Evolutionary conservation across 202 grass and related monocot genomes (phyloP).

Genomic region (Hordeum pubiflorum): DNA sequence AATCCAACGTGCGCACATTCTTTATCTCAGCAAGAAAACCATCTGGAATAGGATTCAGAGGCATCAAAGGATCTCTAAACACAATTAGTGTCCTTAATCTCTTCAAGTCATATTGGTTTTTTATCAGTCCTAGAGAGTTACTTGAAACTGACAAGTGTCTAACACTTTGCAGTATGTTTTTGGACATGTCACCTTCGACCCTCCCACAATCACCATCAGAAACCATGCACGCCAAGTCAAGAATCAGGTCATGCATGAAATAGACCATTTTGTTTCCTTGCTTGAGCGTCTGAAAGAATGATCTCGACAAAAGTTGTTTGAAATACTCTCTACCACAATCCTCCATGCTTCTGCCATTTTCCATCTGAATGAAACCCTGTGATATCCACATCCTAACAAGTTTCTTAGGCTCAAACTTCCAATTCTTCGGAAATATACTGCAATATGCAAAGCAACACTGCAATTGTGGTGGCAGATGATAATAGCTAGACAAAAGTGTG

Average conservation of each 20-base stretch:
- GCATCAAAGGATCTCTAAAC: slow-evolving; percentile 11
- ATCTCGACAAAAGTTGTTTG: slow-evolving; percentile 36
- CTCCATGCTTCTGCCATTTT: slow-evolving; percentile 8
- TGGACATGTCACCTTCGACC: slow-evolving; percentile 10
- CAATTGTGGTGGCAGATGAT: slow-evolving; percentile 22
- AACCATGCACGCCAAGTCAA: slow-evolving; percentile 41
- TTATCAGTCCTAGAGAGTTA: slow-evolving; percentile 11
- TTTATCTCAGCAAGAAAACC: slow-evolving; percentile 25
- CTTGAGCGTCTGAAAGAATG: slow-evolving; percentile 36
- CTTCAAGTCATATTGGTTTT: slow-evolving; percentile 23
- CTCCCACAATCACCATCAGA: slow-evolving; percentile 38
- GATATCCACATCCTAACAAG: slow-evolving; percentile 44
- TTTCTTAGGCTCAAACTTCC: slow-evolving; percentile 24
- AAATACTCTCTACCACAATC: slow-evolving; percentile 38
- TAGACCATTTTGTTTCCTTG: slow-evolving; percentile 18
- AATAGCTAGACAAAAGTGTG: slow-evolving; percentile 22
- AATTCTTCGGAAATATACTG: slow-evolving; percentile 53
- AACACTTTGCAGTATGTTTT: slow-evolving; percentile 13
- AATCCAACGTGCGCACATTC: slow-evolving; percentile 26
- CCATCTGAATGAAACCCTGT: slow-evolving; percentile 27
- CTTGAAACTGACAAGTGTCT: slow-evolving; percentile 40
- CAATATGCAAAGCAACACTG: slow-evolving; percentile 46
- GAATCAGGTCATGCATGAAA: slow-evolving; percentile 53
- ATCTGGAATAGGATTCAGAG: not conserved
- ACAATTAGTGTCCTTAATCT: slow-evolving; percentile 39